Conservation (phyloP, 805 yeast genomes). For the Ogataea zsoltii region DNA sequence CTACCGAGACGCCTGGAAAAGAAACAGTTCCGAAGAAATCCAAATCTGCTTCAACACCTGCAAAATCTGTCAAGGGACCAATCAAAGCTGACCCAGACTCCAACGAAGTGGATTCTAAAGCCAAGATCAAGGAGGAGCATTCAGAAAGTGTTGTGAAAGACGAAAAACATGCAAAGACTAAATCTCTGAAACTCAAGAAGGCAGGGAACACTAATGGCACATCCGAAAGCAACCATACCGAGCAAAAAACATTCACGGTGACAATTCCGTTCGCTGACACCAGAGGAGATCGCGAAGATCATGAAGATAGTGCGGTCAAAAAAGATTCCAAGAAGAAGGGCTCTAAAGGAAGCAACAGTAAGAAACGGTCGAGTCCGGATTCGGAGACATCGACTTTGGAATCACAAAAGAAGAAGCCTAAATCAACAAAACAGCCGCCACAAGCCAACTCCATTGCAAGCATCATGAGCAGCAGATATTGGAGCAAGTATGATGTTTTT, state of each 20-base stretch:
- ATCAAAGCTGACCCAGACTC: background rate
- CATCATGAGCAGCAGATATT: slow-evolving; percentile 23
- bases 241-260: slow-evolving; percentile 16
- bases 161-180: slow-evolving; percentile 6
- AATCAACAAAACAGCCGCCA: background rate
- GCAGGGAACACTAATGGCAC: slow-evolving; percentile 1
- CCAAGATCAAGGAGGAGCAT: slow-evolving; percentile 7
- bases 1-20: background rate
- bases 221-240: background rate
- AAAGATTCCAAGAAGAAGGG: slow-evolving; percentile 9
- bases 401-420: slow-evolving; percentile 2
- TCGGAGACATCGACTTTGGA: background rate
- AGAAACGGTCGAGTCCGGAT: slow-evolving; percentile 5
- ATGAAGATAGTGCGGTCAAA: slow-evolving; percentile 1
- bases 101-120: background rate
- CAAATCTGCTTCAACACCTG: background rate
- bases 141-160: background rate
- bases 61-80: background rate
- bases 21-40: background rate
- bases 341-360: slow-evolving; percentile 2
- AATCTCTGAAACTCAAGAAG: slow-evolving; percentile 16
- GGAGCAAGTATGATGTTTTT: slow-evolving; percentile 27
- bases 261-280: slow-evolving; percentile 21
- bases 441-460: slow-evolving; percentile 5
- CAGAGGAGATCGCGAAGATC: slow-evolving; percentile 11